Percentiles rank a stretch among this genome's conserved stretches.
These are phyloP conservation scores for Ensete glaucum DNA, from an alignment of 176 grass and related monocot species.

Conservation along the genomic window DNA sequence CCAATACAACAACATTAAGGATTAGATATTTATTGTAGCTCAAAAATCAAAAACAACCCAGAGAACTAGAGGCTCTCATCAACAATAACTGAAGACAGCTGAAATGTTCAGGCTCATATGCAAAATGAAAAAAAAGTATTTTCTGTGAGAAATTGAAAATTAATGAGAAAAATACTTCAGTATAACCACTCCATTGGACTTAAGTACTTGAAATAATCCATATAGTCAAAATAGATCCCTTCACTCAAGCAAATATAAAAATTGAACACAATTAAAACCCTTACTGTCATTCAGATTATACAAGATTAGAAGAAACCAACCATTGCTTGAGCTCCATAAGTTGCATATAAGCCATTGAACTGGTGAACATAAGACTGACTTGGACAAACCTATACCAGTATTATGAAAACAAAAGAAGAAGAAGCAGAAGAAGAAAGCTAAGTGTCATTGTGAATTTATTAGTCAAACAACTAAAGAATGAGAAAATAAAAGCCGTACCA, in stretches of 20 bases:
- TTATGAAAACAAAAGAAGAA: conserved; percentile 6
- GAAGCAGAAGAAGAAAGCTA: neutral
- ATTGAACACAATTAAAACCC: neutral
- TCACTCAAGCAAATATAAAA: neutral
- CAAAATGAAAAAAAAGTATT: no score
- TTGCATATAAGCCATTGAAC: conserved; percentile 61
- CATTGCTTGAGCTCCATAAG: conserved; percentile 47
- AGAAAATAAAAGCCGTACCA: conserved; percentile 32
- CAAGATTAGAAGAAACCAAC: conserved; percentile 31
- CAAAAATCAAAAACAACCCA: no score
- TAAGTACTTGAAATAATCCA: no score
- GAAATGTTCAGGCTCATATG: no score
- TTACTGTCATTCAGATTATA: neutral
- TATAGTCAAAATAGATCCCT: neutral
- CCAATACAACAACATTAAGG: no score
- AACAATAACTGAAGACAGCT: no score
- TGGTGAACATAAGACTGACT: conserved; percentile 52
- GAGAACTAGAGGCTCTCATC: no score
- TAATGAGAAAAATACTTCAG: no score
- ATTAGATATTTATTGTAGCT: no score
- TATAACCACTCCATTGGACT: no score
- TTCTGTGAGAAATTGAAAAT: no score
- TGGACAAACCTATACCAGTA: conserved; percentile 41
- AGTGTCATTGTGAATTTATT: neutral
- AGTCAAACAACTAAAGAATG: no score